phyloP scores from a whole-genome alignment of 139 green algal species.

The Closterium sp. region DNA sequence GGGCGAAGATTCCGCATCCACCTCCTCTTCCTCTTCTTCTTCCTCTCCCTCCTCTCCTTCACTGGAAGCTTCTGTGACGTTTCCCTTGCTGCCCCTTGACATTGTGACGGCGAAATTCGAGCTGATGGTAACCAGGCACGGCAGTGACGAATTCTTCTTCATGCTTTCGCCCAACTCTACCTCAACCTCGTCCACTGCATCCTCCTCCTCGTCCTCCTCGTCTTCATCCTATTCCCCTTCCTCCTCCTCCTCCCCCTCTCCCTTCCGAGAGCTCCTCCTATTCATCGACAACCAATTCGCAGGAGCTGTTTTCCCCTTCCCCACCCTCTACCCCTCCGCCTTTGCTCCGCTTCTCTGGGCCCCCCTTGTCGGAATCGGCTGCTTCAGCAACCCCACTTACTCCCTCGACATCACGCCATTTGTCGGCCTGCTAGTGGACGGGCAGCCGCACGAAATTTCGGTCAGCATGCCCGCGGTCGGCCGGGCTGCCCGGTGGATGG shows the following conservation, averaged over 20 bases:
- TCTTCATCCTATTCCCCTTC: neutral
- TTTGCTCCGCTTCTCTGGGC: constrained; percentile 19
- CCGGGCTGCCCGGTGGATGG: neutral
- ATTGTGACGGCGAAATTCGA: neutral
- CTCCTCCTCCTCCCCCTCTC: neutral
- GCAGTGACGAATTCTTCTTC: neutral
- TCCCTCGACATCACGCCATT: constrained; percentile 32
- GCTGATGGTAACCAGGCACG: neutral
- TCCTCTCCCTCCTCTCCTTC: too few species aligned
- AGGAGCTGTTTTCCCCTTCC: constrained; percentile 14
- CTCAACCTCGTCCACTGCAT: neutral
- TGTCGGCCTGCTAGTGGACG: constrained; percentile 30
- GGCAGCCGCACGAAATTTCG: constrained; percentile 19
- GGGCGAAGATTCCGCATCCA: neutral
- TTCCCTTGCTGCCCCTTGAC: neutral
- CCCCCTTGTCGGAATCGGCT: constrained; percentile 19
- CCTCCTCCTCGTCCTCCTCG: neutral
- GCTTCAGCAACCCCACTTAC: constrained; percentile 14
- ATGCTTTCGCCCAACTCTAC: neutral
- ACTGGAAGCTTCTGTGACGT: neutral
- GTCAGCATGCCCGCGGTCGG: constrained; percentile 2
- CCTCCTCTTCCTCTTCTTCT: neutral
- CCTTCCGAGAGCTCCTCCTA: constrained; percentile 8
- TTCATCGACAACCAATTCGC: constrained; percentile 8
- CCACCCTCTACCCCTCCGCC: constrained; percentile 1